Conservation (phyloP, 164 flowering plant genomes). For the Hamamelis virginiana region DNA sequence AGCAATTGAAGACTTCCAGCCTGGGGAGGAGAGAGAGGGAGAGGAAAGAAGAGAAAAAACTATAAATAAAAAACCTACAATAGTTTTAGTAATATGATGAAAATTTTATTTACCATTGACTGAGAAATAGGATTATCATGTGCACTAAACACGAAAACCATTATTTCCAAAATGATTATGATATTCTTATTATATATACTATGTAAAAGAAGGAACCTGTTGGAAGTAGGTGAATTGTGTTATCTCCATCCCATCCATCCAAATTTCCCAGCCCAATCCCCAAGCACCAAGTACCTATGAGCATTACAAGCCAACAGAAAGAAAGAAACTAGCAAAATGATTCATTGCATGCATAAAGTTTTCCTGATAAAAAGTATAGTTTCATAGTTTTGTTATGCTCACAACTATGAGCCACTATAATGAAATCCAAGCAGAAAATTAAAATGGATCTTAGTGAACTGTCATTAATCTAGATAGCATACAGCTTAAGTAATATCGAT, state of each 20-base stretch:
- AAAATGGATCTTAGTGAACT: not conserved
- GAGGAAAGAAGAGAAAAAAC: not conserved
- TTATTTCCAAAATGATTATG: not conserved
- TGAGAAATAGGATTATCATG: not conserved
- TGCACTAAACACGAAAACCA: not conserved
- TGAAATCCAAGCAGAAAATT: not conserved
- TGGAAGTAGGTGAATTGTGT: constrained; percentile 99
- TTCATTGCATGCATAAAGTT: not conserved
- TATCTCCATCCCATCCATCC: constrained; percentile 99
- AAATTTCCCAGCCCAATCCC: constrained; percentile 99
- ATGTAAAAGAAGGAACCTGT: constrained; percentile 57
- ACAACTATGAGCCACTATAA: not conserved
- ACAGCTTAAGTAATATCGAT: not conserved
- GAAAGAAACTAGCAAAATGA: constrained; percentile 1
- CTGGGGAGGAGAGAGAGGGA: constrained; percentile 30
- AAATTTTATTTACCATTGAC: not conserved
- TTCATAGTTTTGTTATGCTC: not conserved
- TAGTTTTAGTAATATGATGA: not conserved
- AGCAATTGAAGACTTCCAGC: constrained; percentile 87
- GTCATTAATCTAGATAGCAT: not conserved
- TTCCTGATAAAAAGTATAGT: not conserved
- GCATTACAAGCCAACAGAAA: constrained; percentile 4
- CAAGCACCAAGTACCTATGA: constrained; percentile 96
- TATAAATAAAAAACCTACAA: not conserved
- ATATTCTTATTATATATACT: not conserved